Base-by-base conservation (phyloP, 257 asterid genomes). In the Nyctanthes arbortristis region DNA sequence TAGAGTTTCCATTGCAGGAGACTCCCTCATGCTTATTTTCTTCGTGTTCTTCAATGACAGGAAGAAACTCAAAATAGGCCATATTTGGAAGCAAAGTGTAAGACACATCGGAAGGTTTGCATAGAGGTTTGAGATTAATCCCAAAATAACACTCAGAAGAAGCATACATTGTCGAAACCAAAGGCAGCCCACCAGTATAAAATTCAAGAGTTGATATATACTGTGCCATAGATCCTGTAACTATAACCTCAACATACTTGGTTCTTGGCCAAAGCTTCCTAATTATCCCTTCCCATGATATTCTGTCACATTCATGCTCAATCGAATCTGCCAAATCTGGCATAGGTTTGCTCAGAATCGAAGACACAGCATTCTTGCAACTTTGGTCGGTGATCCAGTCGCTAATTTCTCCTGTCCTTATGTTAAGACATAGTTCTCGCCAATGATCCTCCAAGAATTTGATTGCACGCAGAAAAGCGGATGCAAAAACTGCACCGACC, bases 401-500 rank as follows among this genome's bases (percentile, higher is more conserved):
- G 69, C 84, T 90, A 0, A 92, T 58, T 0, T 85, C 64, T 36
- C 98, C 97, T 7, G 84, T 73, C 11, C 89, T 60, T 56, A 92
- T 84, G 66, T 90, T 96, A 40, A 81, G 79, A 74, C 89, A 82
- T 13, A 92, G 80, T 52, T 78, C 80, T 69, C 81, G 4, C 93
- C 95, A 92, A 68, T 92, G 91, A 37, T 90, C 85, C 32, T 90
- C 96, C 10, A 92, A 56, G 76, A 92, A 92, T 8, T 84, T 86
- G 65, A 92, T 88, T 5, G 98, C 97, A 37, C 97, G 88, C 66
- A 90, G 88, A 70, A 92, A 90, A 3, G 95, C 97, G 0, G 98
- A 92, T 52, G 98, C 98, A 45, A 92, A 92, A 27, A 92, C 95
- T 9, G 98, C 98, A 37, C 98, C 98, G 34, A 88, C 98, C 14